Evolutionary conservation across 345 rosid genomes (phyloP).

Genomic region (Melaleuca alternifolia): DNA sequence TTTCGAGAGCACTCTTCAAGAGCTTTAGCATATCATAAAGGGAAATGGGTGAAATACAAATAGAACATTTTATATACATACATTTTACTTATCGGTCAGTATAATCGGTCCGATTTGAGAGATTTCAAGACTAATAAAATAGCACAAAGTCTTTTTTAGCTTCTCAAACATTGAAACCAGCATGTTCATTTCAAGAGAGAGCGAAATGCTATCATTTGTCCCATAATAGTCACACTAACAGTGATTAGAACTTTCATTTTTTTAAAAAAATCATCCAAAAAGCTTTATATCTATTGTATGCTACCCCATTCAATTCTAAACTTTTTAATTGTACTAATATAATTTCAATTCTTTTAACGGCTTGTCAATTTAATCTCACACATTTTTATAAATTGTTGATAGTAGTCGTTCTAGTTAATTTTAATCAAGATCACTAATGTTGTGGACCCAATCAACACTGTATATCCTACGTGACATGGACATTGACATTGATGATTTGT

Average conservation of each 20-base stretch:
- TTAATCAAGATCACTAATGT: too few species aligned
- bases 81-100: background rate
- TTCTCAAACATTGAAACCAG: background rate
- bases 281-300: fast-evolving
- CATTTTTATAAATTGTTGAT: too few species aligned
- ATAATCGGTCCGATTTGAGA: fast-evolving
- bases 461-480: too few species aligned
- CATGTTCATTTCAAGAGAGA: background rate
- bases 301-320: background rate
- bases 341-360: too few species aligned
- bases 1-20: background rate
- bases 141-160: background rate
- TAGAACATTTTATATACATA: background rate
- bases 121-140: background rate
- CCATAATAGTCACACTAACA: background rate
- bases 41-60: background rate
- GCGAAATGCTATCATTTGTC: background rate
- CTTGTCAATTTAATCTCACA: too few species aligned
- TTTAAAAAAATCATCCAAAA: background rate
- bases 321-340: too few species aligned
- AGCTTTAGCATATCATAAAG: background rate
- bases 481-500: too few species aligned
- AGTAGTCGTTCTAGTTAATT: too few species aligned
- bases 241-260: background rate
- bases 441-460: too few species aligned